Percentiles rank a stretch among this genome's conserved stretches.
phyloP scores from a whole-genome alignment of 495 filamentous ascomycete genomes.

The Daldinia bambusicola region DNA sequence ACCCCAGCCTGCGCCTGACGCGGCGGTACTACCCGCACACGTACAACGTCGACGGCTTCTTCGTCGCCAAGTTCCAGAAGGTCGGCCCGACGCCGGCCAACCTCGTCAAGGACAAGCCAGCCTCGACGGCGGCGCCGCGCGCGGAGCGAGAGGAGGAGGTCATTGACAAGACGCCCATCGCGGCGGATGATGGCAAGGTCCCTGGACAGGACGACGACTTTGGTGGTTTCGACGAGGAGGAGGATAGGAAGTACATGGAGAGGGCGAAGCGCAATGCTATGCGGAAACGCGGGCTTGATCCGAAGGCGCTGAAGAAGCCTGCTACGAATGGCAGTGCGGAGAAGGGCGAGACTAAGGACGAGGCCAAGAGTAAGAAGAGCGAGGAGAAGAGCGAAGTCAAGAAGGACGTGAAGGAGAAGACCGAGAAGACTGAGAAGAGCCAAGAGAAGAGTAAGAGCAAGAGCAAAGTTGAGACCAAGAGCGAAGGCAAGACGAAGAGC shows the following conservation, averaged over 20 bases:
- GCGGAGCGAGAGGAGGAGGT: constrained; percentile 55
- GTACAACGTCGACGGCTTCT: constrained; percentile 98
- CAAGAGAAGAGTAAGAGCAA: constrained; percentile 37
- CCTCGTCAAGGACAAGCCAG: constrained; percentile 58
- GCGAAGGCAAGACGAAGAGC: constrained; percentile 46
- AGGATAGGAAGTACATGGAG: constrained; percentile 80
- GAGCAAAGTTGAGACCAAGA: constrained; percentile 9
- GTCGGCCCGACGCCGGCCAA: constrained; percentile 74
- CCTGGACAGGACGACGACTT: constrained; percentile 64
- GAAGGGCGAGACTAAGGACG: constrained; percentile 35
- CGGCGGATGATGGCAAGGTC: constrained; percentile 56
- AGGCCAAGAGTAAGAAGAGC: constrained; percentile 36
- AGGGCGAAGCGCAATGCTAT: constrained; percentile 73
- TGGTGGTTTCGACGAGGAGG: constrained; percentile 88
- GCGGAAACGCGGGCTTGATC: constrained; percentile 65
- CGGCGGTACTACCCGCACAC: constrained; percentile 92
- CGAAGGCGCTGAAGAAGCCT: constrained; percentile 56
- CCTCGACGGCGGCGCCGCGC: constrained; percentile 37
- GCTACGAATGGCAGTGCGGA: constrained; percentile 37
- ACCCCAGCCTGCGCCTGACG: constrained; percentile 83
- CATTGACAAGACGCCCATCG: constrained; percentile 62
- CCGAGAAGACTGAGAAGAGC: no score
- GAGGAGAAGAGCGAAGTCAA: constrained; percentile 2
- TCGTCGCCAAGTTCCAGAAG: constrained; percentile 97
- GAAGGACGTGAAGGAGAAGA: constrained; percentile 21